Evolutionary conservation across 1,284 basidiomycete species (phyloP).

Genomic region (Cerioporus squamosus): DNA sequence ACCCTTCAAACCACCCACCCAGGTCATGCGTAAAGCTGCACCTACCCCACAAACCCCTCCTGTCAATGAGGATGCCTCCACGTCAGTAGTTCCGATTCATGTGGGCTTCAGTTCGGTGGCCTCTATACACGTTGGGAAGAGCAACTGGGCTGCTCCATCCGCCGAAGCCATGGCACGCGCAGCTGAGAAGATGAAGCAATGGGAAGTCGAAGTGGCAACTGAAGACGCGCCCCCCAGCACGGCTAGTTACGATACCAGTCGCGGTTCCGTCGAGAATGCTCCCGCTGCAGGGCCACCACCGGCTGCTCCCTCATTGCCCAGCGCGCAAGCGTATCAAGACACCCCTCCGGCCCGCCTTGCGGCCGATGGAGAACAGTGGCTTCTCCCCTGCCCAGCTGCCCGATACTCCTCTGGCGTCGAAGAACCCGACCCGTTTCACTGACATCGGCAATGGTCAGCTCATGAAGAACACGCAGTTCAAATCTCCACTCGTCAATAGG

Average conservation of each 20-base stretch:
- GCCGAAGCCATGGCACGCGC: slow-evolving; percentile 62
- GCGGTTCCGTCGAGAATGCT: slow-evolving; percentile 10
- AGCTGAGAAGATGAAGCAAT: slow-evolving; percentile 53
- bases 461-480: slow-evolving; percentile 52
- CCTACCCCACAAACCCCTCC: background rate
- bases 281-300: background rate
- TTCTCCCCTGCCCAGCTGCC: slow-evolving; percentile 23
- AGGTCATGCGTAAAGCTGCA: background rate
- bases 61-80: background rate
- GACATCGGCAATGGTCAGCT: slow-evolving; percentile 20
- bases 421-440: slow-evolving; percentile 18
- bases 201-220: slow-evolving; percentile 54
- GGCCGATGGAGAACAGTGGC: slow-evolving; percentile 43
- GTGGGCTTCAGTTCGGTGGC: slow-evolving; percentile 18
- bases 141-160: slow-evolving; percentile 51
- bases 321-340: slow-evolving; percentile 23
- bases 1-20: slow-evolving; percentile 3
- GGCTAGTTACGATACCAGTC: background rate
- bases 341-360: slow-evolving; percentile 44
- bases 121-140: slow-evolving; percentile 14
- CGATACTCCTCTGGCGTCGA: slow-evolving; percentile 28
- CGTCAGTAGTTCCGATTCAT: background rate
- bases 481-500: slow-evolving; percentile 50
- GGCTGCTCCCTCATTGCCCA: slow-evolving; percentile 1
- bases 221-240: slow-evolving; percentile 10